Base-by-base conservation (phyloP, 805 yeast genomes). In the Spathaspora gorwiae region DNA sequence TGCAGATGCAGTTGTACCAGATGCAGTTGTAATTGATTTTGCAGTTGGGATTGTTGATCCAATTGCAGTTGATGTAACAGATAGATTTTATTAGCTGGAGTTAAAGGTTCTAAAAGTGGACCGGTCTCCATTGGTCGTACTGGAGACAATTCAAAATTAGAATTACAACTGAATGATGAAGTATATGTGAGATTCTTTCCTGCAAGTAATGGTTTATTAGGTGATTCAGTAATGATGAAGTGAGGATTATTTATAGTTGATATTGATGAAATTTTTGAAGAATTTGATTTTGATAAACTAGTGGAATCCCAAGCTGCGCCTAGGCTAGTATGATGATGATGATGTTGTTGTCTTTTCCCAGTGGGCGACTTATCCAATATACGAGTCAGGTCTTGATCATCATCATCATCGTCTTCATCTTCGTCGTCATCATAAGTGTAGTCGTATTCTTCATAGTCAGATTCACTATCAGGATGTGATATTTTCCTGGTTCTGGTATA, bases 61-160 rank as follows among this genome's bases (percentile, higher is more conserved):
- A 41, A 27, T 35, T 37, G 46, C 31, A 31, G 50, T 46, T 42
- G 26, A 15, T 38, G 44, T 24, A 19, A 19, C 24, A 19, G 24
- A 19, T 49, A 49, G 19, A 47, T 38, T 42, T 55, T 45, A 43
- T 57, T 54, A 5, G 71, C 77, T 12, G 86, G 87, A 5, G 86
- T 79, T 41, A 80, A 61, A 11, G 88, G 87, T 59, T 81, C 86
- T 40, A 82, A 64, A 37, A 82, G 62, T 6, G 87, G 87, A 1
- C 87, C 87, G 3, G 84, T 77, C 46, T 79, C 84, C 45, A 72
- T 70, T 6, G 76, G 66, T 49, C 79, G 70, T 38, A 80, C 56
- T 7, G 88, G 88, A 24, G 83, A 79, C 15, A 83, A 60, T 54
- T 83, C 87, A 50, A 82, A 73, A 55, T 78, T 82, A 26, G 84